phyloP scores from a whole-genome alignment of 202 grass and related monocot species.

The Saccharum hybrid region DNA sequence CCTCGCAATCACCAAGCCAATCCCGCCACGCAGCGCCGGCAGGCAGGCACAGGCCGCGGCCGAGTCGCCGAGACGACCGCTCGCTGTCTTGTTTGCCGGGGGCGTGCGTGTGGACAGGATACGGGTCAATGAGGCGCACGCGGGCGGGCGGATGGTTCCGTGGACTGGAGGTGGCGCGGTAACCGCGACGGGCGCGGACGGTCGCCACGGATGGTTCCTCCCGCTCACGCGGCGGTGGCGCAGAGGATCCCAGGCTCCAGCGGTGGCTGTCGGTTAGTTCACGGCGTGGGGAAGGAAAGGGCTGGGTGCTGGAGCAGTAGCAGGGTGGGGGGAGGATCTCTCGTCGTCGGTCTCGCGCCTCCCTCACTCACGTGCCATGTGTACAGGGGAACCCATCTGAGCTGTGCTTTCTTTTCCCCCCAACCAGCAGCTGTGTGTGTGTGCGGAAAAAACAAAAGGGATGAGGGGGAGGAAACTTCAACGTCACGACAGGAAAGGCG shows the following conservation, averaged over 20 bases:
- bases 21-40: conserved; percentile 38
- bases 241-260: conserved; percentile 13
- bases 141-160: background rate
- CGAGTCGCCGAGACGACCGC: too few species aligned
- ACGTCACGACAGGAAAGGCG: conserved; percentile 73
- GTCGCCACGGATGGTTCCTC: too few species aligned
- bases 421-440: too few species aligned
- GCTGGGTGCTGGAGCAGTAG: too few species aligned
- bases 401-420: background rate
- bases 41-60: too few species aligned
- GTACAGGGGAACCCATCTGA: conserved; percentile 14
- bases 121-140: conserved; percentile 33
- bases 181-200: background rate
- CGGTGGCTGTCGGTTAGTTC: conserved; percentile 32
- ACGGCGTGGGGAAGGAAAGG: background rate
- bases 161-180: background rate
- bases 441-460: background rate
- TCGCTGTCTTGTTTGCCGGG: background rate
- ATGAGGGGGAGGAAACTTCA: conserved; percentile 61
- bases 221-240: too few species aligned
- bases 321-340: background rate
- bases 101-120: background rate
- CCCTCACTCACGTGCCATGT: conserved; percentile 34
- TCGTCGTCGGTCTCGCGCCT: background rate
- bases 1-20: conserved; percentile 43